These are phyloP conservation scores for Globisporangium cystogenes DNA, from an alignment of 352 stramenopile species.

Conservation along the genomic window DNA sequence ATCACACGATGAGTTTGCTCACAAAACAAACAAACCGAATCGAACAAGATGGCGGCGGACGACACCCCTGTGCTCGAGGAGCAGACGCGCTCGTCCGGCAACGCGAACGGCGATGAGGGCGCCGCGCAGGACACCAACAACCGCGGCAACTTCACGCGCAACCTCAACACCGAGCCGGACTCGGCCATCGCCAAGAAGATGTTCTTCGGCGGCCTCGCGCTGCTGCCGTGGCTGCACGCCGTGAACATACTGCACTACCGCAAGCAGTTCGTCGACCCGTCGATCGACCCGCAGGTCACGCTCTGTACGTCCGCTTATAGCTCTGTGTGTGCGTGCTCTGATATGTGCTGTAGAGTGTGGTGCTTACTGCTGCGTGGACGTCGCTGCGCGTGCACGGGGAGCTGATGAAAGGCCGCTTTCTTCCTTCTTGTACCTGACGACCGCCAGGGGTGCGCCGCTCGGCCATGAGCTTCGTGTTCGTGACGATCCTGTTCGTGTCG, in stretches of 20 bases:
- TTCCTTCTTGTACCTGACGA: background rate
- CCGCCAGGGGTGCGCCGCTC: slow-evolving; percentile 67
- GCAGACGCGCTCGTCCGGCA: slow-evolving; percentile 13
- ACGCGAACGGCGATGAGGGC: background rate
- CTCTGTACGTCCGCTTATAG: slow-evolving; percentile 72
- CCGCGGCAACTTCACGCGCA: slow-evolving; percentile 85
- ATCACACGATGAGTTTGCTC: background rate
- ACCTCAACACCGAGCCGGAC: slow-evolving; percentile 77
- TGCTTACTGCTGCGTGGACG: no score
- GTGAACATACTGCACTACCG: slow-evolving; percentile 82
- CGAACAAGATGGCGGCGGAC: slow-evolving; percentile 27
- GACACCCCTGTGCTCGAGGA: slow-evolving; percentile 54
- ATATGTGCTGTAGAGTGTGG: slow-evolving; percentile 1
- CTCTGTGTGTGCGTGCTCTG: no score
- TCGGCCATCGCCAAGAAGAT: slow-evolving; percentile 73
- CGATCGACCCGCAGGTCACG: slow-evolving; percentile 59
- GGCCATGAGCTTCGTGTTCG: slow-evolving; percentile 62
- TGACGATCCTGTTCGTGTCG: slow-evolving; percentile 63
- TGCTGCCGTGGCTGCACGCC: slow-evolving; percentile 79
- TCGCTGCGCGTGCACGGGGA: background rate
- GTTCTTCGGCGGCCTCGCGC: slow-evolving; percentile 68
- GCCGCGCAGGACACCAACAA: slow-evolving; percentile 44
- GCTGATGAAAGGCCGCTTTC: background rate
- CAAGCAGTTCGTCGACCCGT: slow-evolving; percentile 70
- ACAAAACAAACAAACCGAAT: background rate